Evolutionary conservation across 2,329 filamentous ascomycete genomes (phyloP).

Genomic region (Aquanectria penicillioides): DNA sequence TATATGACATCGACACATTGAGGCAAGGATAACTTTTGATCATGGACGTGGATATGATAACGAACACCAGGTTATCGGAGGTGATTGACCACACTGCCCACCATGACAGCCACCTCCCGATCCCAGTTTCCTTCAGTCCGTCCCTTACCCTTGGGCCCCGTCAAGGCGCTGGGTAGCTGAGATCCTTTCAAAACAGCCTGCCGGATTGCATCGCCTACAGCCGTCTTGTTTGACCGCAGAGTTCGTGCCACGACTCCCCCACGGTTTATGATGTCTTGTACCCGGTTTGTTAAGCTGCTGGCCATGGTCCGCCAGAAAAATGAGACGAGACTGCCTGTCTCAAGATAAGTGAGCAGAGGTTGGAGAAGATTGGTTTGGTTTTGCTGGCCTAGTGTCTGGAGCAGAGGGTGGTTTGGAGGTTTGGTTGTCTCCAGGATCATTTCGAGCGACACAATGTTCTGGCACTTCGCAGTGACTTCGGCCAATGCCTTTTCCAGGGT

Average conservation of each 20-base stretch:
- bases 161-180: slow-evolving; percentile 68
- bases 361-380: slow-evolving; percentile 68
- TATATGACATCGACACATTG: background rate
- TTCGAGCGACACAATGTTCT: slow-evolving; percentile 91
- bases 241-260: slow-evolving; percentile 88
- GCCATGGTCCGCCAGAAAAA: slow-evolving; percentile 96
- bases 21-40: slow-evolving; percentile 1
- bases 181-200: slow-evolving; percentile 86
- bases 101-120: slow-evolving; percentile 94
- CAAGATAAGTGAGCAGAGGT: slow-evolving; percentile 79
- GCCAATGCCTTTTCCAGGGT: slow-evolving; percentile 82
- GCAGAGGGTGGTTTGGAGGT: slow-evolving; percentile 74
- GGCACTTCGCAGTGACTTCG: slow-evolving; percentile 85
- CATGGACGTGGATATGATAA: no score
- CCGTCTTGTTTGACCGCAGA: slow-evolving; percentile 77
- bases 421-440: slow-evolving; percentile 76
- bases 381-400: slow-evolving; percentile 53
- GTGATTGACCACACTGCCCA: slow-evolving; percentile 78
- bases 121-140: slow-evolving; percentile 75
- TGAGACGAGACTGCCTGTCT: slow-evolving; percentile 86
- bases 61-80: no score
- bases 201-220: slow-evolving; percentile 79
- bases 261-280: slow-evolving; percentile 84
- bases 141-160: slow-evolving; percentile 54
- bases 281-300: slow-evolving; percentile 76